Percentiles rank a stretch among this genome's conserved stretches.
These are phyloP conservation scores for Candida lessepsii DNA, from an alignment of 805 yeast genomes.

Conservation along the genomic window DNA sequence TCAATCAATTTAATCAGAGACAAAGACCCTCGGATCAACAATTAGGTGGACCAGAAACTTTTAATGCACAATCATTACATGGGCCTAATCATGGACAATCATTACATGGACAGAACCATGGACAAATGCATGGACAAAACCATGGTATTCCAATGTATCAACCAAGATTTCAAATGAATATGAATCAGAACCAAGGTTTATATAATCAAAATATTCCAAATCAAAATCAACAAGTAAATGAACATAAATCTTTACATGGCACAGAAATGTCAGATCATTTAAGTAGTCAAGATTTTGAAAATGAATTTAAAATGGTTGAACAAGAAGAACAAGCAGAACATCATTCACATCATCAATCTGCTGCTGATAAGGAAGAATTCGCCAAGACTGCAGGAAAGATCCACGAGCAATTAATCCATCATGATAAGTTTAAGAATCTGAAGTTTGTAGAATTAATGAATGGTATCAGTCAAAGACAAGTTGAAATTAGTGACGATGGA, in stretches of 20 bases:
- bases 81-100: not conserved
- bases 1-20: not conserved
- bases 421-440: slow-evolving; percentile 34
- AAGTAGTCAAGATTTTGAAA: slow-evolving; percentile 7
- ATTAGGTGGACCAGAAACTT: not conserved
- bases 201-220: not conserved
- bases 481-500: slow-evolving; percentile 35
- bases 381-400: slow-evolving; percentile 41
- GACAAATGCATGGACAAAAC: not conserved
- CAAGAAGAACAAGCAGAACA: slow-evolving; percentile 20
- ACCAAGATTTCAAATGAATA: slow-evolving; percentile 6
- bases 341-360: slow-evolving; percentile 10
- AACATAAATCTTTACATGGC: slow-evolving; percentile 27
- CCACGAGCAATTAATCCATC: slow-evolving; percentile 23
- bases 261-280: slow-evolving; percentile 1
- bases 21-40: not conserved
- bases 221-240: slow-evolving; percentile 15
- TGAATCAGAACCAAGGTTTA: slow-evolving; percentile 3
- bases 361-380: slow-evolving; percentile 32
- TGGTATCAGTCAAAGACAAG: slow-evolving; percentile 34
- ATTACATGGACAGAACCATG: not conserved
- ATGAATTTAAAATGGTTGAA: slow-evolving; percentile 7
- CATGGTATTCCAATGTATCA: not conserved
- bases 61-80: not conserved
- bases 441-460: slow-evolving; percentile 40